A percentile compares a stretch with the other conserved stretches of the same genome.
phyloP scores from a whole-genome alignment of 371 early-diverging fungal species.

The Mortierella sp. region DNA sequence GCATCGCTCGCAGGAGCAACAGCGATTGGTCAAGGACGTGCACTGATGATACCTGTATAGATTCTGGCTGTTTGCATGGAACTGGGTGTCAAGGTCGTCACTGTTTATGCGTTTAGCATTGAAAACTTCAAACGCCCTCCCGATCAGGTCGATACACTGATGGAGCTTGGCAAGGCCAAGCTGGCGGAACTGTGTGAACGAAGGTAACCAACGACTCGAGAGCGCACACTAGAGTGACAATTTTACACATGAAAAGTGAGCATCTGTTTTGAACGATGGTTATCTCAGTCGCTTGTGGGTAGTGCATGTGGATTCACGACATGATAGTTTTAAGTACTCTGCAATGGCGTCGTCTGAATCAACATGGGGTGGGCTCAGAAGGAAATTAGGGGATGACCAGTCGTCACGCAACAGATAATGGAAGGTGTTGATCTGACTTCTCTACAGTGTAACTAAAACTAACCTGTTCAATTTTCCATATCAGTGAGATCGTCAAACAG shows the following conservation, averaged over 20 bases:
- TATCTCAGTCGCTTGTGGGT: no score
- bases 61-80: slow-evolving; percentile 89
- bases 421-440: no score
- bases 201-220: slow-evolving; percentile 64
- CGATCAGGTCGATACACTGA: slow-evolving; percentile 92
- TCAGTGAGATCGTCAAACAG: slow-evolving; percentile 79
- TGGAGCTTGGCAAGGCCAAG: slow-evolving; percentile 86
- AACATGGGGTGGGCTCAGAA: no score
- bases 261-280: no score
- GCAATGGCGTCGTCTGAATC: background rate
- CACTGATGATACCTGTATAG: slow-evolving; percentile 50
- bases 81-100: slow-evolving; percentile 89
- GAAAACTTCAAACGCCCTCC: slow-evolving; percentile 96
- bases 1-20: no score
- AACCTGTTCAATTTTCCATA: background rate
- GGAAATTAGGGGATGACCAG: background rate
- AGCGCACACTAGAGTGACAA: no score
- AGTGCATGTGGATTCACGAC: background rate
- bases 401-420: no score
- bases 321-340: background rate
- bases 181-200: slow-evolving; percentile 78
- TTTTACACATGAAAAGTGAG: no score
- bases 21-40: background rate
- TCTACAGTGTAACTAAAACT: no score
- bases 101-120: slow-evolving; percentile 98